Conservation (phyloP, 1,284 basidiomycete genomes). For the Singerocomus inundabilis region DNA sequence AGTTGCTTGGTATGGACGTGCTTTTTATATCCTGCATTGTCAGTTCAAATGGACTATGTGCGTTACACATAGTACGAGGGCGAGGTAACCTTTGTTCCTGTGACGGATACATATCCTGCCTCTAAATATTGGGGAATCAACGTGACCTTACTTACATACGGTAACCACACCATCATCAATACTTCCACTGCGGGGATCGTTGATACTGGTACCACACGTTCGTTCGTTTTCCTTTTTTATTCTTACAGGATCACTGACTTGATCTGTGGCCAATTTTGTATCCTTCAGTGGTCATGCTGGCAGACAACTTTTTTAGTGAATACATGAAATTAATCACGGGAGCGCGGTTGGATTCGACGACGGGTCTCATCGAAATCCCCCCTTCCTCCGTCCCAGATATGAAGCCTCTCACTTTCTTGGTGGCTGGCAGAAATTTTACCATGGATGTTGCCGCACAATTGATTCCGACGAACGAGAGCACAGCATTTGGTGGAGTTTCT, state of each 20-base stretch:
- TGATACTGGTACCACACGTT: constrained; percentile 22
- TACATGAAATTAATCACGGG: constrained; percentile 25
- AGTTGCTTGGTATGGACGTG: constrained; percentile 16
- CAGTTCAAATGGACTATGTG: neutral
- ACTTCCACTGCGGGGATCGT: constrained; percentile 21
- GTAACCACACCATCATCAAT: constrained; percentile 13
- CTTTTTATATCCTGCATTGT: neutral
- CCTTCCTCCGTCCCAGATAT: constrained; percentile 17
- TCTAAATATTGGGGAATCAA: constrained; percentile 27
- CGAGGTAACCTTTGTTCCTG: constrained; percentile 17
- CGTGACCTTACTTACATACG: constrained; percentile 19
- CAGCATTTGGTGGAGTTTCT: constrained; percentile 12
- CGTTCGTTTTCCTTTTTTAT: neutral
- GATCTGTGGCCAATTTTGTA: neutral
- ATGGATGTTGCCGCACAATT: constrained; percentile 28
- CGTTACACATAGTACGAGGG: constrained; percentile 16
- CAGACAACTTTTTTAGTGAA: constrained; percentile 17
- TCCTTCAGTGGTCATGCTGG: constrained; percentile 21
- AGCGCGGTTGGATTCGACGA: constrained; percentile 9
- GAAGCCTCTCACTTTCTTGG: constrained; percentile 21
- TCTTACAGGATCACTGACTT: neutral
- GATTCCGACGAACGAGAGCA: constrained; percentile 22
- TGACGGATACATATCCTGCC: constrained; percentile 24
- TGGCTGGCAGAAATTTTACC: constrained; percentile 12
- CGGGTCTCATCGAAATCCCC: constrained; percentile 23